These are phyloP conservation scores for Talaromyces trachyspermus DNA, from an alignment of 495 filamentous ascomycete genomes.

Conservation along the genomic window DNA sequence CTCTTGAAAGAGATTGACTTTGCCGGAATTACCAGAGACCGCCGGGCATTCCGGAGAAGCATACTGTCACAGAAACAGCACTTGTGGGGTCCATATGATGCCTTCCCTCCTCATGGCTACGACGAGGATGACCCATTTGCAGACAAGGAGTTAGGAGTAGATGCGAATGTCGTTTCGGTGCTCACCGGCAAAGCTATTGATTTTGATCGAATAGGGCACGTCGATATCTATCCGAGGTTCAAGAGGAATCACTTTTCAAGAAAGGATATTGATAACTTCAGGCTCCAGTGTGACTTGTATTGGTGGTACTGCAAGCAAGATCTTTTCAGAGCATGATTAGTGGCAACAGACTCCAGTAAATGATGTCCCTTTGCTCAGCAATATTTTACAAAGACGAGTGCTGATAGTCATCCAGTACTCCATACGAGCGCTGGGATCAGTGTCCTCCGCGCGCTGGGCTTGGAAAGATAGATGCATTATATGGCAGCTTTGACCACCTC, in stretches of 20 bases:
- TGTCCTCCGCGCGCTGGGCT: conserved; percentile 78
- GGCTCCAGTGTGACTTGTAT: conserved; percentile 78
- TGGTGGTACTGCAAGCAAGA: conserved; percentile 98
- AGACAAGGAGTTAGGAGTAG: conserved; percentile 33
- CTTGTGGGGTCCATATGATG: conserved; percentile 15
- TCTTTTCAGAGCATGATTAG: conserved; percentile 81
- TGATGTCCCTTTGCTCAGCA: conserved; percentile 9
- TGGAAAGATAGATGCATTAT: conserved; percentile 71
- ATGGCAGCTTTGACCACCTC: conserved; percentile 80
- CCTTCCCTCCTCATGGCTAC: conserved; percentile 12
- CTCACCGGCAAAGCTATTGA: conserved; percentile 38
- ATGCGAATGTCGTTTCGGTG: conserved; percentile 34
- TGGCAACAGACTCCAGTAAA: conserved; percentile 77
- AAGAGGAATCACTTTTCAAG: conserved; percentile 44
- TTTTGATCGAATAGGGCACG: conserved; percentile 38
- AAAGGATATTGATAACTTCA: conserved; percentile 70
- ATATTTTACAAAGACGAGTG: conserved; percentile 11
- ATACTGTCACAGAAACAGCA: conserved; percentile 9
- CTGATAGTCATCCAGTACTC: conserved; percentile 46
- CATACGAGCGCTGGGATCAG: conserved; percentile 71
- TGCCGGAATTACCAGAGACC: conserved; percentile 58
- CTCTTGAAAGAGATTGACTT: conserved; percentile 80
- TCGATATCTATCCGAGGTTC: conserved; percentile 18
- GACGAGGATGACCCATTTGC: conserved; percentile 37
- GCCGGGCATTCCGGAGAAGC: conserved; percentile 45